Evolutionary conservation across 2,329 filamentous ascomycete species (phyloP), one percentile per base, ranked within the genome.

Genomic region (Arthrobotrys entomopaga): DNA sequence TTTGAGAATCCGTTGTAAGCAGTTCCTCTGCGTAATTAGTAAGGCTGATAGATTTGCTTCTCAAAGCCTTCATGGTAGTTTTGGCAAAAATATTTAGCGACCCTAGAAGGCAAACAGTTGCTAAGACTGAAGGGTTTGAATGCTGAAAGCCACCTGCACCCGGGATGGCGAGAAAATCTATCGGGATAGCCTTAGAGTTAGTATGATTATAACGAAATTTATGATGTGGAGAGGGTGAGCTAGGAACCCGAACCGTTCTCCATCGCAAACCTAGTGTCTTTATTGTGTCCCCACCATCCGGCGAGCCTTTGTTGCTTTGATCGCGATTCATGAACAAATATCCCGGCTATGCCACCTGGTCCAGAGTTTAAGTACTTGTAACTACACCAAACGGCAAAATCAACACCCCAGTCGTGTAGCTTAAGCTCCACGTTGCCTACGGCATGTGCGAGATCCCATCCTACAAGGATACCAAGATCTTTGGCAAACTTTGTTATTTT

Each of bases 351-450:
- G 15, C 89, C 86, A 2, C 93, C 93, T 0, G 93, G 92, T 0
- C 93, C 93, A 24, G 89, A 88, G 80, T 96, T 96, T 80, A 96
- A 86, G 83, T 97, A 97, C 83, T 97, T 97, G 85, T 97, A 97
- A 16, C 90, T 93, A 82, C 93, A 97, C 93, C 93, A 97, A 63
- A 87, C 91, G 15, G 93, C 78, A 79, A 96, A 96, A 81, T 97
- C 93, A 38, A 96, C 92, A 77, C 91, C 86, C 93, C 93, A 97
- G 78, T 94, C 91, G 81, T 96, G 92, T 19, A 97, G 85, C 69
- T 85, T 82, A 16, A 97, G 82, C 46, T 90, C 88, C 1, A 96
- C 91, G 79, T 97, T 97, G 34, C 93, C 93, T 20, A 87, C 91
- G 0, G 92, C 91, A 81, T 96, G 92, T 0, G 93, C 93, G 24